Evolutionary conservation across 768 basidiomycete species (phyloP), one percentile per base, ranked within the genome.

Genomic region (Amanita subjunquillea): DNA sequence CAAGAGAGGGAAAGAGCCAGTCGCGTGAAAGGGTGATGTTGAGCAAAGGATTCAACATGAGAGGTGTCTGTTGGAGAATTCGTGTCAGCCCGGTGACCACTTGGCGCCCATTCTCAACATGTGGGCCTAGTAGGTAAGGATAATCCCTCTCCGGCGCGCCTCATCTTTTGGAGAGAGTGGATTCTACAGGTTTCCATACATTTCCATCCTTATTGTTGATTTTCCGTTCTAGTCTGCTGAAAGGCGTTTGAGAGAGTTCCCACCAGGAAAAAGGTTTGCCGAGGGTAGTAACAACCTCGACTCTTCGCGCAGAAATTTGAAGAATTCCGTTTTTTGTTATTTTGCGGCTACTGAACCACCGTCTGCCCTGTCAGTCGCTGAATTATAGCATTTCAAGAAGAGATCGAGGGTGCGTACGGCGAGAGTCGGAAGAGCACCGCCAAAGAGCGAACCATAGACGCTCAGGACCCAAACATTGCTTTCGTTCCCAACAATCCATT

Each of bases 241-340:
- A 56, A 12, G 41, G 20, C n/a, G 17, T 40, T 12, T 20, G 22
- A 3, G 68, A 62, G 5, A 67, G 59, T 62, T 90, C 87, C 17
- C 17, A 17, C 70, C 76, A 80, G 58, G 75, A 69, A 62, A 78
- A 85, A 0, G 82, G 79, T 55, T 77, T 73, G 23, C 83, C 79
- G 17, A 98, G 71, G 2, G 85, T 76, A 17, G 77, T 77, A 54
- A 96, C 65, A 10, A 95, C 73, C 43, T 90, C 8, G 87, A 83
- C 25, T 85, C 82, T 62, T 99, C 95, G 27, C 76, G 79, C n/a
- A 97, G 59, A 3, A 76, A 72, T 64, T 87, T 90, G 83, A 96
- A 99, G 72, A 92, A 92, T 0, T 76, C 92, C 91, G 57, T 99
- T 96, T 66, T 95, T 94, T 13, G 96, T 99, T 67, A 80, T 84